Percentiles rank a stretch among this genome's conserved stretches.
Evolutionary conservation across 345 rosid species (phyloP).

Genomic region (Passiflora organensis): DNA sequence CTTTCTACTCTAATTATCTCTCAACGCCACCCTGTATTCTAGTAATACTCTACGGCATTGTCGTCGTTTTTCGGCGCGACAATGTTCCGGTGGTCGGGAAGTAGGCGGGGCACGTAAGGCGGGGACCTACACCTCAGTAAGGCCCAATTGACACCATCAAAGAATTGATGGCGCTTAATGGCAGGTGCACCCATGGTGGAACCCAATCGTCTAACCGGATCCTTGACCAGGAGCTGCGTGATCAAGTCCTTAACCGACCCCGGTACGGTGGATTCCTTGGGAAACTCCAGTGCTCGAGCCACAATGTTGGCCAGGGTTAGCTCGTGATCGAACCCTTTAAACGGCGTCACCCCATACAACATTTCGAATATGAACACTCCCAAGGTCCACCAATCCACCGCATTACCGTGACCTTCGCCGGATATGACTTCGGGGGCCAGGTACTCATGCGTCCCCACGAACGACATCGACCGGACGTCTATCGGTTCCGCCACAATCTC

Average conservation of each 20-base stretch:
- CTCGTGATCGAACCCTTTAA: slow-evolving; percentile 52
- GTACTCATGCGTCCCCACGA: slow-evolving; percentile 66
- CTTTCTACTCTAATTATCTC: too few relatives aligned
- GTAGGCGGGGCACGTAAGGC: slow-evolving; percentile 34
- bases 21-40: too few relatives aligned
- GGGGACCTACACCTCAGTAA: slow-evolving; percentile 49
- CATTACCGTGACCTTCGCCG: slow-evolving; percentile 63
- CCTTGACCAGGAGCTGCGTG: slow-evolving; percentile 46
- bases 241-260: slow-evolving; percentile 46
- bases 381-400: slow-evolving; percentile 72
- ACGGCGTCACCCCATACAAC: slow-evolving; percentile 53
- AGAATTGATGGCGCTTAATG: slow-evolving; percentile 47
- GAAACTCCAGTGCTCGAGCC: slow-evolving; percentile 63
- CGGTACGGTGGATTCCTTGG: slow-evolving; percentile 46
- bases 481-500: slow-evolving; percentile 61
- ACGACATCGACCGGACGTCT: slow-evolving; percentile 56
- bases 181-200: slow-evolving; percentile 53
- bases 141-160: slow-evolving; percentile 59
- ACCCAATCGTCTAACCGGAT: slow-evolving; percentile 45
- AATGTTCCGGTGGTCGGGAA: slow-evolving; percentile 8
- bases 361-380: slow-evolving; percentile 56
- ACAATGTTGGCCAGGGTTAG: slow-evolving; percentile 50
- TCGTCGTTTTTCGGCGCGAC: slow-evolving; percentile 3
- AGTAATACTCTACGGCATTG: slow-evolving; percentile 42
- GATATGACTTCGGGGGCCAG: slow-evolving; percentile 58